Conservation (phyloP, 139 green algal species). For the Edaphochlamys debaryana region DNA sequence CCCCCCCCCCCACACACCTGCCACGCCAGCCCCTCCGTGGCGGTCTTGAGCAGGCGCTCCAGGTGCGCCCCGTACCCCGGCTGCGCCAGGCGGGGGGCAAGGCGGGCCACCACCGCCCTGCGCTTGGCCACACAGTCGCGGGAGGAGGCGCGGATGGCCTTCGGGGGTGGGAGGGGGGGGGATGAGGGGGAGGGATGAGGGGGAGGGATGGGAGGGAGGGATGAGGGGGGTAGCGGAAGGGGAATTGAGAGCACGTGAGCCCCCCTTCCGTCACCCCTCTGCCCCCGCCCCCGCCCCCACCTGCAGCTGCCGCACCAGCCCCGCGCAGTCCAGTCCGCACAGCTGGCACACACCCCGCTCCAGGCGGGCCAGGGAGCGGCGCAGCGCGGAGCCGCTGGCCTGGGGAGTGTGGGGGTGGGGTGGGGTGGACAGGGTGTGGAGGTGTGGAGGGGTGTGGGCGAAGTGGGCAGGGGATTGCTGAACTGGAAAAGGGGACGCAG, state of each 20-base stretch:
- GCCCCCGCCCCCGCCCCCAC: neutral
- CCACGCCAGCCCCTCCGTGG: slow-evolving; percentile 85
- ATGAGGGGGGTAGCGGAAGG: neutral
- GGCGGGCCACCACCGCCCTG: slow-evolving; percentile 3
- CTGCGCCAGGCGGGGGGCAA: slow-evolving; percentile 6
- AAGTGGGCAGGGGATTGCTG: too few relatives aligned
- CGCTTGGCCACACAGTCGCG: slow-evolving; percentile 44
- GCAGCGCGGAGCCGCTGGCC: slow-evolving; percentile 57
- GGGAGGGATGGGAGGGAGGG: neutral
- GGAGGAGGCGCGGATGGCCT: slow-evolving; percentile 39
- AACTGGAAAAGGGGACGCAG: too few relatives aligned
- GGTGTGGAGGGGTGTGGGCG: too few relatives aligned
- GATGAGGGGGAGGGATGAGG: neutral
- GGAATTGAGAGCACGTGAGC: neutral
- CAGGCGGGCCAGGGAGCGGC: slow-evolving; percentile 72
- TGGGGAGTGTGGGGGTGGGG: too few relatives aligned
- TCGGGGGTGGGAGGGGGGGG: neutral
- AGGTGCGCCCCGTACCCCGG: slow-evolving; percentile 12
- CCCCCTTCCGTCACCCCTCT: neutral
- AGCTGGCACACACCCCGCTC: slow-evolving; percentile 78
- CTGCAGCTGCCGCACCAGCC: slow-evolving; percentile 78
- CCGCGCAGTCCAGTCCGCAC: slow-evolving; percentile 79
- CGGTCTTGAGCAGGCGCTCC: slow-evolving; percentile 35
- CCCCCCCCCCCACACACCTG: too few relatives aligned
- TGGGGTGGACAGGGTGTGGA: too few relatives aligned